phyloP scores from a whole-genome alignment of 129 eudicot genomes.

The Dittrichia graveolens region DNA sequence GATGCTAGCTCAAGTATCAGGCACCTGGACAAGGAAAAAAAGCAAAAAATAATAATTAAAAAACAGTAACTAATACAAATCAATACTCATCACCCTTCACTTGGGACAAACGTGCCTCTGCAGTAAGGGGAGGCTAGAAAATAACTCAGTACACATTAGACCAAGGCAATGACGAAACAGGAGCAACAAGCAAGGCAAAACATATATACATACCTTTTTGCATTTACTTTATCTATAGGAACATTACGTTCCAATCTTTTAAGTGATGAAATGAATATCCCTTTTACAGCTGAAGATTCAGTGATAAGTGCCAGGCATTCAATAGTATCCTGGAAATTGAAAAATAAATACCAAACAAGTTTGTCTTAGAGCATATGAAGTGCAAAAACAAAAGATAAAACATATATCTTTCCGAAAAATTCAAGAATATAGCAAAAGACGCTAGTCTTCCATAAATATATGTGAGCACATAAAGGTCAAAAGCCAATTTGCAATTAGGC shows the following conservation, averaged over 20 bases:
- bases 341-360: slow-evolving; percentile 18
- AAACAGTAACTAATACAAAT: not conserved
- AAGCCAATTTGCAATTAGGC: too few relatives aligned
- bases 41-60: not conserved
- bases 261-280: slow-evolving; percentile 58
- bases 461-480: too few relatives aligned
- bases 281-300: slow-evolving; percentile 57
- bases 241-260: slow-evolving; percentile 51
- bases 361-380: not conserved
- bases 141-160: slow-evolving; percentile 12
- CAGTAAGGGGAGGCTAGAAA: not conserved
- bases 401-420: not conserved
- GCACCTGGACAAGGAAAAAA: slow-evolving; percentile 43
- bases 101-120: slow-evolving; percentile 6
- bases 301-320: slow-evolving; percentile 64
- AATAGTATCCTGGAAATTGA: slow-evolving; percentile 65
- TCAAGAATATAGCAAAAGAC: not conserved
- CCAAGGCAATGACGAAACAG: slow-evolving; percentile 17
- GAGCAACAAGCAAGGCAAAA: slow-evolving; percentile 12
- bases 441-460: too few relatives aligned
- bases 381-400: not conserved
- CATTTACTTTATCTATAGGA: slow-evolving; percentile 41
- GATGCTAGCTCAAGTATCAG: slow-evolving; percentile 71
- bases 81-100: slow-evolving; percentile 14
- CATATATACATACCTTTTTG: slow-evolving; percentile 50